These are phyloP conservation scores for Gracilaria gracilis DNA, from an alignment of 23 red algal species.

Conservation along the genomic window DNA sequence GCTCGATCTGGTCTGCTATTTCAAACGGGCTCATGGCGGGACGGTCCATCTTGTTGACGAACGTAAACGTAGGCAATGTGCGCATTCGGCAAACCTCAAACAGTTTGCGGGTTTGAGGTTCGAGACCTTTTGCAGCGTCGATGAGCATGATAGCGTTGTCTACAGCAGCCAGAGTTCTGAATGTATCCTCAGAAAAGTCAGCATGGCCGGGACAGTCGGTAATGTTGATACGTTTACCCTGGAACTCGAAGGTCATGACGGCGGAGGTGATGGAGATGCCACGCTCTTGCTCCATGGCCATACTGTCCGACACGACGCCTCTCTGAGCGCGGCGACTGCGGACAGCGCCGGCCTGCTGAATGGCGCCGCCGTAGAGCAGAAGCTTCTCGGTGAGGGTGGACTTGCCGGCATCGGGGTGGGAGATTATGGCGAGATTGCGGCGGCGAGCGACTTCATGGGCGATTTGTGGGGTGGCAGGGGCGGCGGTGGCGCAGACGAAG, in stretches of 20 bases:
- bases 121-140: conserved; percentile 86
- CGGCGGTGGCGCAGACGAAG: conserved; percentile 5
- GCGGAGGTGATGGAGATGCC: conserved; percentile 89
- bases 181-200: conserved; percentile 89
- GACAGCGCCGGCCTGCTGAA: conserved; percentile 85
- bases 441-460: conserved; percentile 61
- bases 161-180: conserved; percentile 73
- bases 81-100: conserved; percentile 89
- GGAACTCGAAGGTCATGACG: conserved; percentile 88
- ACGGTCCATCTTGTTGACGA: conserved; percentile 94
- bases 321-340: conserved; percentile 75
- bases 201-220: conserved; percentile 84
- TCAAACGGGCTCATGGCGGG: conserved; percentile 87
- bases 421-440: conserved; percentile 93
- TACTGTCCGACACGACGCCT: conserved; percentile 75
- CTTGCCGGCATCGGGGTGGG: conserved; percentile 90
- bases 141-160: conserved; percentile 92
- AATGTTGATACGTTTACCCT: conserved; percentile 74
- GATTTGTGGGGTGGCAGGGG: not conserved
- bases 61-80: conserved; percentile 77
- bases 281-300: conserved; percentile 88
- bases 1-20: conserved; percentile 85
- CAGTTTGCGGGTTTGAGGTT: conserved; percentile 83
- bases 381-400: conserved; percentile 89
- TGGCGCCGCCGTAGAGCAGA: conserved; percentile 84